Evolutionary conservation across 306 rosid species (phyloP), one percentile per base, ranked within the genome.

Genomic region (Vicia sativa): DNA sequence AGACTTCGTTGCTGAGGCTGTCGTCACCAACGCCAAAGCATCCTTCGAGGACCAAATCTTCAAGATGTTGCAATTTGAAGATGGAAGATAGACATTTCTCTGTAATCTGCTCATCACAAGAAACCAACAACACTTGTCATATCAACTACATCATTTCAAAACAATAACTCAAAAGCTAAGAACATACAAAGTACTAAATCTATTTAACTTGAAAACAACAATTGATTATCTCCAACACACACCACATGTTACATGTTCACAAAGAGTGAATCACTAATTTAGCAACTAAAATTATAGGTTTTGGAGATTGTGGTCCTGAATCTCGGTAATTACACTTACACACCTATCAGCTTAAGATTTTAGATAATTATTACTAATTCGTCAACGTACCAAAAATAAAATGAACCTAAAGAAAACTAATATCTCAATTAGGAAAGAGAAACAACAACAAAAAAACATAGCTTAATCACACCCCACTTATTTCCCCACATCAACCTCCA

Each of bases 21-120:
- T 82, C 86, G 19, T 90, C 95, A 21, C 87, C 92, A 34, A 93
- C 81, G 58, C 95, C 92, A 67, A 75, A 85, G 81, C 99, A 93
- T 66, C 99, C 99, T 83, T 90, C 95, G 7, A 93, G 81, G 44
- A 81, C 80, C 87, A 93, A 84, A 79, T 93, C 95, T 74, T 93
- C 97, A 58, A 93, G 89, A 80, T 82, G 62, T 45, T 82, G 82
- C 79, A 93, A 82, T 71, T 84, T 78, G 73, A 87, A 80, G 64
- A 93, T 84, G 31, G 96, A 87, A 4, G 91, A 83, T 9, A 93
- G 83, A 77, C 99, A 93, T 71, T 81, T 83, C 25, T 87, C 95
- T 0, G 96, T 90, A 78, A 93, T 93, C 99, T 93, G 81, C 69
- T 64, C 62, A 75, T 62, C 56, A 70, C 38, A 12, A 26, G 41